Percentiles rank a stretch among this genome's conserved stretches.
Conservation (phyloP, 2,329 filamentous ascomycete genomes). For the Botrytis fragariae region DNA sequence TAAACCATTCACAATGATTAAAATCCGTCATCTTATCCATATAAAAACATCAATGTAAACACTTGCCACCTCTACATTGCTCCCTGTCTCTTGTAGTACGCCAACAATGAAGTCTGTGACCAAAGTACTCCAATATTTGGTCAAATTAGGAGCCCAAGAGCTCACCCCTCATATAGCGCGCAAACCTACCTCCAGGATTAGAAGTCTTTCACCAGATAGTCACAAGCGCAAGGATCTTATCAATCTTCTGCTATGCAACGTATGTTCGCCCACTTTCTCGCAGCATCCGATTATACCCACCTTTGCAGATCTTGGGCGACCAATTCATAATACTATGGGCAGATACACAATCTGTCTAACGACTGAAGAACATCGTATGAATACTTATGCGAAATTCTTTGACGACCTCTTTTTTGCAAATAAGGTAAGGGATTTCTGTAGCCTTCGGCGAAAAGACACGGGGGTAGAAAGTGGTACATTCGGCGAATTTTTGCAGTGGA, state of each 20-base stretch:
- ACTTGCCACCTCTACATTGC: not conserved
- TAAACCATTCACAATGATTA: not conserved
- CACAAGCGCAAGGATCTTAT: not conserved
- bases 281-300: not conserved
- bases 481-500: not conserved
- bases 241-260: not conserved
- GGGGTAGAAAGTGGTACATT: not conserved
- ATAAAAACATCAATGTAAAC: not conserved
- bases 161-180: not conserved
- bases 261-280: not conserved
- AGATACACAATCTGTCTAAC: not conserved
- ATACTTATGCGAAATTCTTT: not conserved
- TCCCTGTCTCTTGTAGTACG: not conserved
- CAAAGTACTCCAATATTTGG: not conserved
- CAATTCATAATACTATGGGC: not conserved
- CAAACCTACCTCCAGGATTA: not conserved
- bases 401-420: not conserved
- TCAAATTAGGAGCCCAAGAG: not conserved
- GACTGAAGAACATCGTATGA: not conserved
- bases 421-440: not conserved
- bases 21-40: too few relatives aligned
- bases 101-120: not conserved
- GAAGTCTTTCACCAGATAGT: not conserved
- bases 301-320: not conserved
- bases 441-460: not conserved